Conservation (phyloP, 2,329 filamentous ascomycete species). For the Sporothrix brasiliensis region DNA sequence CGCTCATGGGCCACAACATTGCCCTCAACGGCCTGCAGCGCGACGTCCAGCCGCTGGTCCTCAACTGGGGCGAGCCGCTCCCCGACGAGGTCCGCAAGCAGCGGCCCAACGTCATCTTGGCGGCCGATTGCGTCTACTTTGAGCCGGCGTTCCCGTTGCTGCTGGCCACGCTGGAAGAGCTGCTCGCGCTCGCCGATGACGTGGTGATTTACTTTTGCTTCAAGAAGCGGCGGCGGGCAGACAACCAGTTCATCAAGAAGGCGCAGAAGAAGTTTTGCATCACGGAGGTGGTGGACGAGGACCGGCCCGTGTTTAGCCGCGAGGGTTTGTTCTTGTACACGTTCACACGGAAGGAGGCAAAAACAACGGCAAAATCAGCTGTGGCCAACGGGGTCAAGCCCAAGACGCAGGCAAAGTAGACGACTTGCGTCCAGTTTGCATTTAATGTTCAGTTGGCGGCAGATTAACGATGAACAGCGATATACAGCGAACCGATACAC, state of each 20-base stretch:
- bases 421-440: not conserved
- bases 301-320: constrained; percentile 59
- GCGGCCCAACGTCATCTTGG: constrained; percentile 80
- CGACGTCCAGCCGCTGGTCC: constrained; percentile 66
- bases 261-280: constrained; percentile 68
- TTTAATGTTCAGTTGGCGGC: not conserved
- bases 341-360: constrained; percentile 49
- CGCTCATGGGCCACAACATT: constrained; percentile 86
- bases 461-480: not conserved
- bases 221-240: constrained; percentile 84
- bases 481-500: not conserved
- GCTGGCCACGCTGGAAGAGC: constrained; percentile 72
- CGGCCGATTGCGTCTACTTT: constrained; percentile 96
- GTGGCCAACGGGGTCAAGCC: not conserved
- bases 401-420: not conserved
- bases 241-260: constrained; percentile 73
- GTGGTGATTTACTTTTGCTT: constrained; percentile 80
- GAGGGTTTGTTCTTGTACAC: constrained; percentile 64
- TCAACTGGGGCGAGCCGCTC: constrained; percentile 76
- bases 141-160: constrained; percentile 92
- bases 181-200: constrained; percentile 66
- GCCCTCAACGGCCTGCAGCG: constrained; percentile 71
- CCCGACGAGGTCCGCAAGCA: constrained; percentile 55
- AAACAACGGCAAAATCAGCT: not conserved
- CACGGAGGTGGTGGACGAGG: constrained; percentile 64